Evolutionary conservation across 106 monocot genomes (phyloP), one percentile per base, ranked within the genome.

Genomic region (Dendrobium officinale): DNA sequence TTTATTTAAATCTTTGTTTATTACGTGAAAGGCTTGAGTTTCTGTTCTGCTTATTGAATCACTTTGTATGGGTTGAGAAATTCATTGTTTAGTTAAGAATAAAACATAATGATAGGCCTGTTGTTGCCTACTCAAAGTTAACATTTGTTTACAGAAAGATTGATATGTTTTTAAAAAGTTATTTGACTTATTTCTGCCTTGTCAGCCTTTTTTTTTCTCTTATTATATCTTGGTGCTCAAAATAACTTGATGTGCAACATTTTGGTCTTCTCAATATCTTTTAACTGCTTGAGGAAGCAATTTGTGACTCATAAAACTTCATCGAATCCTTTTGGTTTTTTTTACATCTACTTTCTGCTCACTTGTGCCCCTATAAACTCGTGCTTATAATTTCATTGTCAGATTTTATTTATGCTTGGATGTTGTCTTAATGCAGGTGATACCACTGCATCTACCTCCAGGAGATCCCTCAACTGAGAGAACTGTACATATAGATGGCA

Each of bases 401-500:
- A 42, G 22, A 74, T 44, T 44, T 44, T 42, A 42, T 42, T 74
- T 74, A 19, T 74, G 42, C 43, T 43, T 42, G 20, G 18, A 9
- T 44, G 0, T 4, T 42, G 43, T 74, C 5, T 74, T 19, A 6
- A 33, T 40, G 13, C 86, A 93, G 98, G 61, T 90, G 56, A 90
- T 91, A 75, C 95, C 89, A 79, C 82, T 89, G 58, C 95, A 91
- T 83, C 78, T 73, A 19, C 93, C 90, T 10, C 95, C 95, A 44
- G 95, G 95, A 47, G 92, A 92, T 83, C 81, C 82, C 19, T 86
- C 92, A 56, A 77, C 79, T 1, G 99, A 99, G 82, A 95, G 99
- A 85, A 95, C 86, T 37, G 87, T 99, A n/a, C 89, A 93, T 13
- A 88, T 99, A 44, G 93, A 95, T 79, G 99, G 99, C 20, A 95